Base-by-base conservation (phyloP, 148 eudicot genomes). In the Cornus suecica region DNA sequence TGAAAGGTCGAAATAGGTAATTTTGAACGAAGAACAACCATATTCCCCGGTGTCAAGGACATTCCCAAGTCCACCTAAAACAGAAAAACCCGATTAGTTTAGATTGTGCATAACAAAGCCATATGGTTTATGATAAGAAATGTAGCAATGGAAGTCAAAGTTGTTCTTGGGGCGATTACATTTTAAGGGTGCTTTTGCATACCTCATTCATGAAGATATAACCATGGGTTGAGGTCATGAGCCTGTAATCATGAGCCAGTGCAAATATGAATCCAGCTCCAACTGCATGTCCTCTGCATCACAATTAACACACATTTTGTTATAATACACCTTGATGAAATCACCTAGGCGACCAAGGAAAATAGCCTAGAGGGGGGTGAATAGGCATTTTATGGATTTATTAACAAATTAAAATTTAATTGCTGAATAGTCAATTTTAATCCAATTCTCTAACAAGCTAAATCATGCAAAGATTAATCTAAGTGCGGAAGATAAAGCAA, bases 151-250 rank as follows among this genome's bases (percentile, higher is more conserved):
- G 11, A 22, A 24, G 6, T 24, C 13, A 18, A 20, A n/a, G 24
- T 6, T n/a, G 24, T 22, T 58, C 62, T 58, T 18, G 24, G 24
- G 8, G 25, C 6, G 10, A 25, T 22, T n/a, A n/a, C 3, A 52
- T 2, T 52, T 58, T 58, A 58, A 58, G 62, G 25, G n/a, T 58
- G 62, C 3, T 11, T 58, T 25, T 24, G 13, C 45, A 42, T 23
- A 69, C 72, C 72, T 69, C 72, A 69, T 69, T 69, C 58, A 41
- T 69, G 72, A 69, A 69, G 28, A 69, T 69, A 29, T 69, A 69
- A 20, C 72, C 72, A 18, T 22, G 72, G 24, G 10, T 25, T 69
- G 72, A 69, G 54, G 22, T 69, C 58, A 68, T 37, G 24, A 32
- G 71, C 24, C 71, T 68, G 52, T 34, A 68, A 15, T 68, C 71